Percentiles rank a stretch among this genome's conserved stretches.
phyloP scores from a whole-genome alignment of 2,329 filamentous ascomycete species.

The Venturia aucupariae region DNA sequence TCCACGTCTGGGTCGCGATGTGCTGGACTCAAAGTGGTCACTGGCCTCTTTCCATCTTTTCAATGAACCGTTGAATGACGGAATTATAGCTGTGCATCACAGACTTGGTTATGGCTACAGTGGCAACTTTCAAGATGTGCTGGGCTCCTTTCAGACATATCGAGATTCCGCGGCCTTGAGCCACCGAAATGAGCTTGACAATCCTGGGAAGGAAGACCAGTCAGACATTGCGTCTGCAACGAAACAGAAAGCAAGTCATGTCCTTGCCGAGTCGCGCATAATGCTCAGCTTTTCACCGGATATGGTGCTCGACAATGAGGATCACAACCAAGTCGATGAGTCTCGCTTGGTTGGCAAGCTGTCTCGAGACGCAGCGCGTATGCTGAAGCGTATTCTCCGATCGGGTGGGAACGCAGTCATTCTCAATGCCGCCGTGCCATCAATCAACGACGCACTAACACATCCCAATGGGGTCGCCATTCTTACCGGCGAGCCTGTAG shows the following conservation, averaged over 20 bases:
- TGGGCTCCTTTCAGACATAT: conserved; percentile 95
- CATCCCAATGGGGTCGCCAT: conserved; percentile 72
- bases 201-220: conserved; percentile 79
- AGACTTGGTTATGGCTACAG: conserved; percentile 84
- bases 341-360: conserved; percentile 66
- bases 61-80: conserved; percentile 79
- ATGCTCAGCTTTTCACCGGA: conserved; percentile 75
- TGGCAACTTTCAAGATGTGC: conserved; percentile 92
- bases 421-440: conserved; percentile 80
- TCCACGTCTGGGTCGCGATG: conserved; percentile 59
- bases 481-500: conserved; percentile 72
- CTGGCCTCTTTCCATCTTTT: conserved; percentile 84
- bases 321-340: conserved; percentile 61
- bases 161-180: conserved; percentile 84
- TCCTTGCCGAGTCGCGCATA: conserved; percentile 74
- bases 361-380: conserved; percentile 61
- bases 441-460: conserved; percentile 79
- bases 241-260: conserved; percentile 68
- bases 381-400: conserved; percentile 59
- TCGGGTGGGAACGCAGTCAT: conserved; percentile 69
- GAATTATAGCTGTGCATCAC: conserved; percentile 82
- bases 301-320: conserved; percentile 71
- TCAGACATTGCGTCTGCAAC: conserved; percentile 90
- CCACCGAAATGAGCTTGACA: conserved; percentile 80
- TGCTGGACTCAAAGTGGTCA: conserved; percentile 75